Percentiles rank a stretch among this genome's conserved stretches.
These are phyloP conservation scores for Paecilomyces sp. DNA, from an alignment of 2,329 filamentous ascomycete species.

Conservation along the genomic window DNA sequence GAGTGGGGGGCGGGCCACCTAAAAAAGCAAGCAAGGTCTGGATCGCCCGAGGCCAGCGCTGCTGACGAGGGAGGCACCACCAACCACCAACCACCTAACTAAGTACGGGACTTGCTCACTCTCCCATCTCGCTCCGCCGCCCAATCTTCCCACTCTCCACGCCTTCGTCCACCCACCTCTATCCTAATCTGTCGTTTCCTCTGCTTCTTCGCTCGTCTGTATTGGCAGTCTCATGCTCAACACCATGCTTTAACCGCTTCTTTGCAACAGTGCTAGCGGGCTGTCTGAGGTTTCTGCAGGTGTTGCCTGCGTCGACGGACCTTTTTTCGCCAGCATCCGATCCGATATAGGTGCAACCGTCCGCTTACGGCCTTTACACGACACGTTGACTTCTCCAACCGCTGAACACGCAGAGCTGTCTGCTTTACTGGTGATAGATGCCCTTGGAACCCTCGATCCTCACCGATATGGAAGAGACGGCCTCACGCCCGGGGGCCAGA, in stretches of 20 bases:
- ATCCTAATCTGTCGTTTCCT: neutral
- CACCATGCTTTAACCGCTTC: neutral
- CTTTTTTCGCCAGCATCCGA: neutral
- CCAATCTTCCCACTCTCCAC: neutral
- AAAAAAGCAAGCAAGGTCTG: too few species aligned
- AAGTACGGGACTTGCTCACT: neutral
- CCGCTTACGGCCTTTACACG: neutral
- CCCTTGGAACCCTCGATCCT: neutral
- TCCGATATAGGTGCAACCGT: neutral
- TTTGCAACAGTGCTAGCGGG: neutral
- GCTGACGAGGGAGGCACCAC: neutral
- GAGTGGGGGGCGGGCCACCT: neutral
- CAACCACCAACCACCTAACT: neutral
- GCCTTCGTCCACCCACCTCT: neutral
- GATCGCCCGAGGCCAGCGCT: neutral
- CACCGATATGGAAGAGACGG: conserved; percentile 3
- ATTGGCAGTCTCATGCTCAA: neutral
- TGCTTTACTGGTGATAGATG: neutral
- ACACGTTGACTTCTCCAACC: neutral
- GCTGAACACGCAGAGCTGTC: neutral
- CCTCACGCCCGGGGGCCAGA: conserved; percentile 6
- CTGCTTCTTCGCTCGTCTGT: neutral
- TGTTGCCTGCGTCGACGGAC: neutral
- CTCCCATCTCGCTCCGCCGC: neutral
- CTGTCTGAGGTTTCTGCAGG: neutral